phyloP scores from a whole-genome alignment of 2,329 filamentous ascomycete species.

The Metarhizium sp. region DNA sequence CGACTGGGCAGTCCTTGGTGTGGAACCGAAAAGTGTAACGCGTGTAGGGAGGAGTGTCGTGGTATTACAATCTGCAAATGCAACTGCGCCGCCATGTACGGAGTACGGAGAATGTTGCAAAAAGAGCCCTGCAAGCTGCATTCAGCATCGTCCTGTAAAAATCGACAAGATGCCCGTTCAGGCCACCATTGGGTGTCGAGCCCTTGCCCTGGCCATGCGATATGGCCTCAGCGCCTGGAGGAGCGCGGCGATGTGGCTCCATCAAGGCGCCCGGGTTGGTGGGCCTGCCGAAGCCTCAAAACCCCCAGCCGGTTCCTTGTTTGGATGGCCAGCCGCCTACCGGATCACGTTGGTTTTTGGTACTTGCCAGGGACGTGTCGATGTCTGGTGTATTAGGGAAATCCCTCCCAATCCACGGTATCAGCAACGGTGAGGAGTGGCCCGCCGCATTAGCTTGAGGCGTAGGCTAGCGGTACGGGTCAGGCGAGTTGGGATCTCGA shows the following conservation, averaged over 20 bases:
- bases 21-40: neutral
- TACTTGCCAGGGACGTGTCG: neutral
- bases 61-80: conserved; percentile 9
- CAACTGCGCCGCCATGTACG: conserved; percentile 33
- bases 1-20: neutral
- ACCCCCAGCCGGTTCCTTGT: neutral
- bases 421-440: neutral
- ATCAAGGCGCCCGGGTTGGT: neutral
- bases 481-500: no score
- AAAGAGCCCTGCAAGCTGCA: conserved; percentile 18
- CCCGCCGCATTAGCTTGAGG: conserved; percentile 1
- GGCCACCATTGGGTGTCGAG: conserved; percentile 26
- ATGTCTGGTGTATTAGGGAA: no score
- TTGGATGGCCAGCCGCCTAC: neutral
- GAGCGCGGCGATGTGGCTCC: neutral
- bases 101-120: conserved; percentile 15
- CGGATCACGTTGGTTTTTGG: neutral
- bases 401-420: neutral
- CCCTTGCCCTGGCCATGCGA: conserved; percentile 13
- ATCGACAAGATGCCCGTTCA: conserved; percentile 11
- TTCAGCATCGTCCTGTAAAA: conserved; percentile 22
- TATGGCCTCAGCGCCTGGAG: conserved; percentile 1
- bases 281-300: neutral
- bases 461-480: neutral
- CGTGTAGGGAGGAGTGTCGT: neutral